Evolutionary conservation across 345 rosid species (phyloP).

Genomic region (Ricinus communis): DNA sequence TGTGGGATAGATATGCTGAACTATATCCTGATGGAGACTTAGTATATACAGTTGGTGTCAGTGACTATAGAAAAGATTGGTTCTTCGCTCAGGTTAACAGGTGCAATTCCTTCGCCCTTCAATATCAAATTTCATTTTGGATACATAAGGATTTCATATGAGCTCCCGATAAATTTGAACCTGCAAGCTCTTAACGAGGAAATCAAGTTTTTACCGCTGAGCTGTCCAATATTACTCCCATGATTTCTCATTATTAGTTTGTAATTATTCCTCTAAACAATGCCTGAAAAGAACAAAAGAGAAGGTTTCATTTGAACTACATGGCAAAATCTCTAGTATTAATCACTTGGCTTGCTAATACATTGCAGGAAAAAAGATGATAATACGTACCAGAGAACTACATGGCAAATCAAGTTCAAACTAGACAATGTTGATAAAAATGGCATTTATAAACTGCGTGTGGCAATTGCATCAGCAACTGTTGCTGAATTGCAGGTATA

Average conservation of each 20-base stretch:
- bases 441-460: conserved; percentile 16
- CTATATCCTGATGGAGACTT: conserved; percentile 22
- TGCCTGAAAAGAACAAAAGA: too few species aligned
- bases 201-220: too few species aligned
- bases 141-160: not conserved
- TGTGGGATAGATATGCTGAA: conserved; percentile 26
- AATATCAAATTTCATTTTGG: not conserved
- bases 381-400: conserved; percentile 20
- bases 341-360: not conserved
- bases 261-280: too few species aligned
- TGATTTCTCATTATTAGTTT: too few species aligned
- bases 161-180: too few species aligned
- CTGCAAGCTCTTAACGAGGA: too few species aligned
- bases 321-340: not conserved
- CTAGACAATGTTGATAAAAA: conserved; percentile 2
- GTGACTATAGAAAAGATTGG: conserved; percentile 27
- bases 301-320: too few species aligned
- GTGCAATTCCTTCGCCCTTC: not conserved
- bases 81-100: conserved; percentile 29
- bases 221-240: too few species aligned
- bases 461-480: conserved; percentile 27
- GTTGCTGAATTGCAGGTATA: conserved; percentile 21
- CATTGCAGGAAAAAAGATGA: conserved; percentile 18
- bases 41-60: conserved; percentile 19
- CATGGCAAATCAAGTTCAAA: conserved; percentile 23